Evolutionary conservation across 768 basidiomycete genomes (phyloP), one percentile per base, ranked within the genome.

Genomic region (Boletus sp.): DNA sequence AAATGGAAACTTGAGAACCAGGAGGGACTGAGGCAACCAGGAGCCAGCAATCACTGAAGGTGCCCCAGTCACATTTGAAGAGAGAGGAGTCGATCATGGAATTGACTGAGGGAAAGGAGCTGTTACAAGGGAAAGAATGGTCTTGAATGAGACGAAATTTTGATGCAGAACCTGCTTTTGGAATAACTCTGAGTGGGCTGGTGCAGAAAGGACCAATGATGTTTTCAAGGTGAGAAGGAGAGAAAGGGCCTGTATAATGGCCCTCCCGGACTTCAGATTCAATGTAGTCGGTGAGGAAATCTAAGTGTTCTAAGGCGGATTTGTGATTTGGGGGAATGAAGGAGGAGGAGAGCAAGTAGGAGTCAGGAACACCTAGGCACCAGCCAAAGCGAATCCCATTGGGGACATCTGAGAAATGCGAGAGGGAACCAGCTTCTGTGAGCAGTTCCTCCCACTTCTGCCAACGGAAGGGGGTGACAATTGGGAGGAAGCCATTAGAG

Each of bases 171-270:
- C 63, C 41, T 0, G 67, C 64, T 52, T 80, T 81, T 0, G 73
- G 74, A 0, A 80, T 71, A 0, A 77, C 62, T 0, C 73, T 73
- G 0, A 81, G 62, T 0, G 79, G 81, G 0, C 76, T 75, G 0
- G 78, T 71, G 0, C 56, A 58, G 44, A 81, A 81, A 0, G 71
- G 73, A 1, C 80, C 77, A 32, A 80, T 79, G 9, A 74, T 11
- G 6, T 0, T 0, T 11, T 76, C 69, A 0, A 75, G 57, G 12
- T 52, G 42, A 8, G 44, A 0, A 10, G 32, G 32, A 5, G 32
- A 33, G 32, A 33, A 33, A 10, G 32, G 32, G 6, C 32, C 32
- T 5, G 77, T 68, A 55, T 77, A 78, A 14, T 69, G 68, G 2
- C 70, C 65, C 7, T 67, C 68, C 0, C 58, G 60, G 0, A 72